Evolutionary conservation across 2,329 filamentous ascomycete species (phyloP), one percentile per base, ranked within the genome.

Genomic region (Penicillium sp.): DNA sequence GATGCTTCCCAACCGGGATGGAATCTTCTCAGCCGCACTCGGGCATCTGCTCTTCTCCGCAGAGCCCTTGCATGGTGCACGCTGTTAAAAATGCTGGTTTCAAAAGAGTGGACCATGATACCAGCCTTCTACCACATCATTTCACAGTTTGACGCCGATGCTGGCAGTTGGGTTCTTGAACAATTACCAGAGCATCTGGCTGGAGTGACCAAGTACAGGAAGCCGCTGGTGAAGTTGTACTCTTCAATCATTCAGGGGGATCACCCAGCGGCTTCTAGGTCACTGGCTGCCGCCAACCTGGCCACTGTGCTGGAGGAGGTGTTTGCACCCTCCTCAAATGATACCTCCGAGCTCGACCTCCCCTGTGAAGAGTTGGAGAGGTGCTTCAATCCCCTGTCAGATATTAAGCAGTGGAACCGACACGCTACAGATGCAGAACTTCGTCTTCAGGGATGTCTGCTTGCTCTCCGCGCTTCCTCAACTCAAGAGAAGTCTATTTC

Each of bases 381-480:
- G 35, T 61, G 66, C 39, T 69, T 76, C 46, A 64, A 60, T n/a
- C 60, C 66, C 6, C 64, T 67, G 16, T 58, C 58, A 2, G 63
- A 66, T 18, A 64, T 60, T 14, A 56, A 71, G 14, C 60, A 66
- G 9, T 73, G 73, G 72, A 75, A 74, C 55, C 65, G 77, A 41
- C 73, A 75, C 22, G 71, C 74, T 43, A 70, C 69, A 0, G 74
- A 78, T 58, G 71, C 73, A 5, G 72, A 68, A 19, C 60, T 78
- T 44, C 72, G 70, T 37, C 66, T 79, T 22, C 71, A 74, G 51
- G 77, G 76, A 16, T 76, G 74, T 58, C 55, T 79, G 24, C 60
- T 78, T 9, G 69, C 73, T 0, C 51, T 73, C 6, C 69, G 69
- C 6, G 56, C 62, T 10, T 50, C 62, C 9, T 54, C 55, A 9